Conservation (phyloP, 2,329 filamentous ascomycete species). For the Aspergillus sp. region DNA sequence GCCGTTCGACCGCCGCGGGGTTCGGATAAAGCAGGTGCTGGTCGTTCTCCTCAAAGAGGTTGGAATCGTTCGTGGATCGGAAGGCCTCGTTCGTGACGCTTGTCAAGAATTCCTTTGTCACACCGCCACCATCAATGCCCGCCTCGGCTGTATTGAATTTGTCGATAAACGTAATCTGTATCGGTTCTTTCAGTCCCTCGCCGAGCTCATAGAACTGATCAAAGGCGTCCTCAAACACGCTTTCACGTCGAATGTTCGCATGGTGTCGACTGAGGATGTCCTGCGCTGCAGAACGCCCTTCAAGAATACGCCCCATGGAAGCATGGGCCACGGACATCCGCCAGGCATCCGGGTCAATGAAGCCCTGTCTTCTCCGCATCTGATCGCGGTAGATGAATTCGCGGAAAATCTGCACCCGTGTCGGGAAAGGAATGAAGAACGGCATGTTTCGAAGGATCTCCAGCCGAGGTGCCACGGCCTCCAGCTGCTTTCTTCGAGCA, state of each 20-base stretch:
- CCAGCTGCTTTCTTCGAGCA: conserved; percentile 68
- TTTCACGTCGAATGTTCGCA: conserved; percentile 73
- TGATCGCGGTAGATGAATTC: conserved; percentile 89
- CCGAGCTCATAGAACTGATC: conserved; percentile 77
- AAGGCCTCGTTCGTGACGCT: conserved; percentile 87
- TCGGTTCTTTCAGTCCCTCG: conserved; percentile 85
- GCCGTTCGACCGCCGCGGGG: conserved; percentile 70
- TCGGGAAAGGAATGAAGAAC: conserved; percentile 91
- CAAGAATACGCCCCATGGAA: conserved; percentile 37
- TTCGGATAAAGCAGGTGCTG: conserved; percentile 88
- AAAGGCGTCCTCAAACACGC: conserved; percentile 82
- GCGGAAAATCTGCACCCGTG: conserved; percentile 86
- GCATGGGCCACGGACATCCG: conserved; percentile 57
- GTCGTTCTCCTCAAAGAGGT: conserved; percentile 78
- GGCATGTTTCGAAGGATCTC: conserved; percentile 95
- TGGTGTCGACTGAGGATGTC: conserved; percentile 60
- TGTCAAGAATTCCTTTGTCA: conserved; percentile 94
- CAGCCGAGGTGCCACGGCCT: conserved; percentile 77
- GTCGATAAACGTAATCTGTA: conserved; percentile 95
- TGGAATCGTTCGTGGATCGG: conserved; percentile 53
- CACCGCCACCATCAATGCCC: conserved; percentile 93
- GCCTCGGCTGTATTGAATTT: conserved; percentile 83
- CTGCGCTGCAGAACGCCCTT: conserved; percentile 37
- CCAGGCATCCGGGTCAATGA: conserved; percentile 72
- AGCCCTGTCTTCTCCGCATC: conserved; percentile 63